These are phyloP conservation scores for Uronychia binucleata DNA, from an alignment of 73 alveolate genomes.

Conservation along the genomic window DNA sequence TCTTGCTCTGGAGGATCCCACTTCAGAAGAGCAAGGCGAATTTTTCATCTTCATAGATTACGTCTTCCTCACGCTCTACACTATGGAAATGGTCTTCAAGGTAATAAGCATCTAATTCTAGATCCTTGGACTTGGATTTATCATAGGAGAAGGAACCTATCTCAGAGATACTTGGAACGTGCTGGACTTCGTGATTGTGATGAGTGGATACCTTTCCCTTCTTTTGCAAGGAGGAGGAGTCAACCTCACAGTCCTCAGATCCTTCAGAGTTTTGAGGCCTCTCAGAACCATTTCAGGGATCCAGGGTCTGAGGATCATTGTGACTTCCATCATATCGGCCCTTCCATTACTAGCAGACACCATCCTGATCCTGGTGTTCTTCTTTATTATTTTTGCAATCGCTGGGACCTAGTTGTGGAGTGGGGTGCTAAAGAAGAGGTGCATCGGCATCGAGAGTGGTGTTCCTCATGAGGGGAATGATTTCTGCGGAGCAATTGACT, in stretches of 20 bases:
- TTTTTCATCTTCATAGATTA: conserved; percentile 61
- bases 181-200: conserved; percentile 68
- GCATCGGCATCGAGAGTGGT: conserved; percentile 82
- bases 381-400: conserved; percentile 86
- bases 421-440: conserved; percentile 82
- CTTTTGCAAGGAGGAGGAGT: conserved; percentile 37
- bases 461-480: conserved; percentile 40
- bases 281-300: conserved; percentile 89
- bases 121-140: conserved; percentile 86
- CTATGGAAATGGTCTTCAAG: conserved; percentile 55
- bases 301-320: conserved; percentile 85
- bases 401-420: conserved; percentile 91
- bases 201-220: conserved; percentile 42
- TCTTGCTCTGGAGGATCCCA: conserved; percentile 85
- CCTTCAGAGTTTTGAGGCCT: conserved; percentile 96
- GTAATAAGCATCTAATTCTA: conserved; percentile 56
- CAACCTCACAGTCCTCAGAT: conserved; percentile 80
- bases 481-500: conserved; percentile 58
- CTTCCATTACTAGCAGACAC: conserved; percentile 84
- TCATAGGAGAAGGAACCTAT: conserved; percentile 59
- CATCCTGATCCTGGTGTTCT: conserved; percentile 82
- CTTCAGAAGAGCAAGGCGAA: conserved; percentile 60
- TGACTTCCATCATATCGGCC: conserved; percentile 86
- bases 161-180: conserved; percentile 61
- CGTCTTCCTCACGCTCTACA: conserved; percentile 34